These are phyloP conservation scores for Penicillium sp. DNA, from an alignment of 2,329 filamentous ascomycete genomes.

Conservation along the genomic window DNA sequence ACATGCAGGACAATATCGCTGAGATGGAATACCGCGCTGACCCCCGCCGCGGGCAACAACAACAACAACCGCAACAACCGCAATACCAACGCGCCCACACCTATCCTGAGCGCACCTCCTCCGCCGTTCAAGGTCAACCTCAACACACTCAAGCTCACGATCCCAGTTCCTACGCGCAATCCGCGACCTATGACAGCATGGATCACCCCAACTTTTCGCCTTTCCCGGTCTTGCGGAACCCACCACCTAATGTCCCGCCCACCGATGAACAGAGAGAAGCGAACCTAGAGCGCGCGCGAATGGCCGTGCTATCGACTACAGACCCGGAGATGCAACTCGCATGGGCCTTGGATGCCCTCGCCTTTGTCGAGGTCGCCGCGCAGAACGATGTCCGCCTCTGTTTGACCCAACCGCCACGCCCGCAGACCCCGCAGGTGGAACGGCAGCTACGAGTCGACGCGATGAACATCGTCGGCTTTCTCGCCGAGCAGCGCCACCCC, in stretches of 20 bases:
- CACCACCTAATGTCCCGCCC: conserved; percentile 83
- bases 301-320: conserved; percentile 84
- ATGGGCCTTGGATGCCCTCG: conserved; percentile 90
- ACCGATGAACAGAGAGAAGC: conserved; percentile 93
- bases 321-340: conserved; percentile 95
- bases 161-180: conserved; percentile 51
- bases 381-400: conserved; percentile 72
- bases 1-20: conserved; percentile 93
- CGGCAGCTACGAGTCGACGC: conserved; percentile 86
- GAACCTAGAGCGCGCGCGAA: conserved; percentile 78
- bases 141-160: conserved; percentile 32
- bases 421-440: conserved; percentile 80
- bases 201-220: conserved; percentile 80
- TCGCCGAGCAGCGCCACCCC: conserved; percentile 88
- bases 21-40: conserved; percentile 79
- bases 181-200: conserved; percentile 49
- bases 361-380: conserved; percentile 80
- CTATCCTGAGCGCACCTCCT: conserved; percentile 41
- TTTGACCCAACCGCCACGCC: conserved; percentile 59
- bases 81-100: conserved; percentile 33
- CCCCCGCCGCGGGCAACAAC: conserved; percentile 46
- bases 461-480: conserved; percentile 84
- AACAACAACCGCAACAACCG: conserved; percentile 29
- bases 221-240: conserved; percentile 78
- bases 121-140: conserved; percentile 31